Evolutionary conservation across 1,139 yeast genomes (phyloP).

Genomic region (Casaregolazyma suthepensis): DNA sequence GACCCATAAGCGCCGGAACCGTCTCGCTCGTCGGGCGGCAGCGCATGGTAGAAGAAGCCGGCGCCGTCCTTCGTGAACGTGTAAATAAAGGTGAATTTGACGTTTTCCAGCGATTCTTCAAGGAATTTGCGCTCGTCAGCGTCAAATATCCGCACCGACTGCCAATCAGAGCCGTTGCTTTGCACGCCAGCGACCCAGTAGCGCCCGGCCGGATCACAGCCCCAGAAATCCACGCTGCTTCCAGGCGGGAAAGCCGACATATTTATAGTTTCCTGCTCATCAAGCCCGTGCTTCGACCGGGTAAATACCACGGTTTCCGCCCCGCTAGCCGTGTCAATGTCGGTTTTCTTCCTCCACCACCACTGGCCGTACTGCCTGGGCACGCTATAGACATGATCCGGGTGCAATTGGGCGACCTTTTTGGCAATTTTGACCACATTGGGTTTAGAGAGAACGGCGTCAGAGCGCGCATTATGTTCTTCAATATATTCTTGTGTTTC

Average conservation of each 20-base stretch:
- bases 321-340: neutral
- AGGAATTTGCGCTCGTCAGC: slow-evolving; percentile 1
- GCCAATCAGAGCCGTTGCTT: slow-evolving; percentile 11
- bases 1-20: slow-evolving; percentile 8
- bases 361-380: slow-evolving; percentile 7
- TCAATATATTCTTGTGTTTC: slow-evolving; percentile 8
- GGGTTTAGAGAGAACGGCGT: neutral
- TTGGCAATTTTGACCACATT: neutral
- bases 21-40: slow-evolving; percentile 5
- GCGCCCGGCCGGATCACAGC: slow-evolving; percentile 8
- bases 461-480: slow-evolving; percentile 1
- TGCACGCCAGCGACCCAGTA: slow-evolving; percentile 11
- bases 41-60: slow-evolving; percentile 8
- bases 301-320: slow-evolving; percentile 1
- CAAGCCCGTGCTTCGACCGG: neutral
- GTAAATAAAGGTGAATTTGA: slow-evolving; percentile 7
- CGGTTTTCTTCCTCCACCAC: slow-evolving; percentile 8
- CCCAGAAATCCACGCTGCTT: slow-evolving; percentile 10
- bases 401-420: slow-evolving; percentile 2
- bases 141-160: slow-evolving; percentile 4
- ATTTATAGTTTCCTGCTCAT: neutral
- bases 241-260: slow-evolving; percentile 1
- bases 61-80: slow-evolving; percentile 8
- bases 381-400: slow-evolving; percentile 1
- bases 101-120: slow-evolving; percentile 6